phyloP scores from a whole-genome alignment of 352 stramenopile species.

The Pythium utonaiense region DNA sequence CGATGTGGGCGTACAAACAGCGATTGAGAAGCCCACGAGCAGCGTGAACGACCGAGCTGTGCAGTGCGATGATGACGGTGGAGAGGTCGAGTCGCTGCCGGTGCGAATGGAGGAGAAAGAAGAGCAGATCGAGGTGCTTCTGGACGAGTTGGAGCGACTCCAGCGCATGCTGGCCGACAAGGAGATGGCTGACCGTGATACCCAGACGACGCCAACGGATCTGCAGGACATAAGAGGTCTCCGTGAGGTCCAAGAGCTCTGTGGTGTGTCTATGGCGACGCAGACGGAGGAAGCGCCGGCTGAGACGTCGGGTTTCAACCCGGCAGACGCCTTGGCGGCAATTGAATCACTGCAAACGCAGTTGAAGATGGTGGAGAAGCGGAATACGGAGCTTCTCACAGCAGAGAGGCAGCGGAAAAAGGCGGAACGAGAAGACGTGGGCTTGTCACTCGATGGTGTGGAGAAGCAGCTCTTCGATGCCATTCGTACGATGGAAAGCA shows the following conservation, averaged over 20 bases:
- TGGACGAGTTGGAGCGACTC: slow-evolving; percentile 29
- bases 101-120: slow-evolving; percentile 17
- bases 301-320: neutral
- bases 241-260: neutral
- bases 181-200: neutral
- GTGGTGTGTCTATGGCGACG: neutral
- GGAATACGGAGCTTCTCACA: neutral
- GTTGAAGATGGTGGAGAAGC: slow-evolving; percentile 8
- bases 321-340: neutral
- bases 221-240: neutral
- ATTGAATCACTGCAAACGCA: slow-evolving; percentile 11
- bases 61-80: neutral
- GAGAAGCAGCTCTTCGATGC: slow-evolving; percentile 15
- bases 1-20: neutral
- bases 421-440: neutral
- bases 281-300: slow-evolving; percentile 3
- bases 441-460: neutral
- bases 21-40: neutral
- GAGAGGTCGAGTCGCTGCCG: neutral
- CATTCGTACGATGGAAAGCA: slow-evolving; percentile 7
- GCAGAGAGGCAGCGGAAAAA: neutral
- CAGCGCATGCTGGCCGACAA: slow-evolving; percentile 4
- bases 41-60: neutral
- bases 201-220: neutral
- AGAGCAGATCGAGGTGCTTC: slow-evolving; percentile 30